Percentiles rank a stretch among this genome's conserved stretches.
Conservation (phyloP, 2,329 filamentous ascomycete species). For the Calonectria pteridis region DNA sequence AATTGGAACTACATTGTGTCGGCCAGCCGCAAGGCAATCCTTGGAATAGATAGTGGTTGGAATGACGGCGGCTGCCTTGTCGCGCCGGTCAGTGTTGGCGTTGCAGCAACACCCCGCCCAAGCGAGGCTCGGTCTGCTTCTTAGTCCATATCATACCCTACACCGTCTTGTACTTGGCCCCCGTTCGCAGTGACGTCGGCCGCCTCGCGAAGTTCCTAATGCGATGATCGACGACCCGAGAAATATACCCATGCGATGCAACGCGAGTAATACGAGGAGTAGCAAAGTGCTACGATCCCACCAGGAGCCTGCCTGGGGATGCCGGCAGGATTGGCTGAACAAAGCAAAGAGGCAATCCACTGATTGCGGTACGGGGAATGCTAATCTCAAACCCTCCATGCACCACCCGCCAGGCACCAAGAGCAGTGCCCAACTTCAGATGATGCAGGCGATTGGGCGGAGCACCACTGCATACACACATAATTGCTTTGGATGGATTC, state of each 20-base stretch:
- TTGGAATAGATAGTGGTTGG: conserved; percentile 6
- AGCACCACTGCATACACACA: conserved; percentile 2
- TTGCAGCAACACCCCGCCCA: conserved; percentile 25
- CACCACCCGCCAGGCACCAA: conserved; percentile 9
- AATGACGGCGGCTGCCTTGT: conserved; percentile 23
- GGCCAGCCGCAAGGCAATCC: conserved; percentile 9
- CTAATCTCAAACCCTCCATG: conserved; percentile 11
- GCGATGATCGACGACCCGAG: conserved; percentile 10
- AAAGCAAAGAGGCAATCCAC: conserved; percentile 8
- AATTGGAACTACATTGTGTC: background rate
- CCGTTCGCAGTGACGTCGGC: conserved; percentile 8
- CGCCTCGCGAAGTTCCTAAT: background rate
- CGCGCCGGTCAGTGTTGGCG: conserved; percentile 13
- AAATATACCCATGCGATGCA: conserved; percentile 21
- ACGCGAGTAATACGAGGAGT: conserved; percentile 19
- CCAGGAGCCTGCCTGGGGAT: background rate
- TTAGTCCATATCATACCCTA: conserved; percentile 19
- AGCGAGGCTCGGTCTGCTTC: conserved; percentile 21
- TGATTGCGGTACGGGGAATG: background rate
- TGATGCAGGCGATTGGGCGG: conserved; percentile 16
- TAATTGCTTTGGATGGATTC: conserved; percentile 24
- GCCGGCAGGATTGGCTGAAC: conserved; percentile 6
- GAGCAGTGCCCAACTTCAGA: background rate
- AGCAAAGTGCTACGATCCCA: background rate
- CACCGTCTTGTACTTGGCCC: conserved; percentile 14